phyloP scores from a whole-genome alignment of 2,329 filamentous ascomycete genomes.

The Raffaelea arxii region DNA sequence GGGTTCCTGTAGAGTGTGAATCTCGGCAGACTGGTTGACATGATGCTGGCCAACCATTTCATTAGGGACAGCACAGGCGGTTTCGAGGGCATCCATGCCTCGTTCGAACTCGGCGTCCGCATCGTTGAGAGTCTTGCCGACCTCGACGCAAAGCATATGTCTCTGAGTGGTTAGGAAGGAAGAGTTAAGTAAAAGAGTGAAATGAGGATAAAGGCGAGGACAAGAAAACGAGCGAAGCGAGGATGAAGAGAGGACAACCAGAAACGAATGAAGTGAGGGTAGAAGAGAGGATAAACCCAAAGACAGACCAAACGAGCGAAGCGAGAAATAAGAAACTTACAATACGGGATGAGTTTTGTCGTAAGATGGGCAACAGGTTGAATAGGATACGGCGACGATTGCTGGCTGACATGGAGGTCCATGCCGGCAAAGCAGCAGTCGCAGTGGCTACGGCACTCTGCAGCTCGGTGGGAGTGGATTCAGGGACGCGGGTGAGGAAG shows the following conservation, averaged over 20 bases:
- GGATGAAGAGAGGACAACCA: too few relatives aligned
- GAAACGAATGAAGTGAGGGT: too few relatives aligned
- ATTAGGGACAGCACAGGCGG: conserved; percentile 68
- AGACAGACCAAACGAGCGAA: too few relatives aligned
- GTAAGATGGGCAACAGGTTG: conserved; percentile 68
- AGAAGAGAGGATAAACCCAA: too few relatives aligned
- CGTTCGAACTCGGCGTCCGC: conserved; percentile 72
- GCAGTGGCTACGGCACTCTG: conserved; percentile 68
- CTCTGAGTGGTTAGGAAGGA: neutral
- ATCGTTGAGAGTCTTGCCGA: conserved; percentile 80
- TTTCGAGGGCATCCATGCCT: conserved; percentile 75
- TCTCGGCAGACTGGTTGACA: conserved; percentile 85
- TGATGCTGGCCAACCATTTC: conserved; percentile 75
- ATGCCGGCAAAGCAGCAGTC: conserved; percentile 62
- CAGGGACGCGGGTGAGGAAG: conserved; percentile 73
- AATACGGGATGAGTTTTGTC: conserved; percentile 75
- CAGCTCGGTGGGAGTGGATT: conserved; percentile 69
- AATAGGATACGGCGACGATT: conserved; percentile 77
- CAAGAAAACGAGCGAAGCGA: too few relatives aligned
- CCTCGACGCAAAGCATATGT: conserved; percentile 70
- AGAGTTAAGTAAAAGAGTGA: too few relatives aligned
- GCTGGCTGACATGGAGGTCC: conserved; percentile 62
- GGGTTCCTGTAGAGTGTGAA: conserved; percentile 69
- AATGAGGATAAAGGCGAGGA: too few relatives aligned
- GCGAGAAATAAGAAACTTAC: conserved; percentile 39